Evolutionary conservation across 2,329 filamentous ascomycete species (phyloP).

Genomic region (Fusarium sp.): DNA sequence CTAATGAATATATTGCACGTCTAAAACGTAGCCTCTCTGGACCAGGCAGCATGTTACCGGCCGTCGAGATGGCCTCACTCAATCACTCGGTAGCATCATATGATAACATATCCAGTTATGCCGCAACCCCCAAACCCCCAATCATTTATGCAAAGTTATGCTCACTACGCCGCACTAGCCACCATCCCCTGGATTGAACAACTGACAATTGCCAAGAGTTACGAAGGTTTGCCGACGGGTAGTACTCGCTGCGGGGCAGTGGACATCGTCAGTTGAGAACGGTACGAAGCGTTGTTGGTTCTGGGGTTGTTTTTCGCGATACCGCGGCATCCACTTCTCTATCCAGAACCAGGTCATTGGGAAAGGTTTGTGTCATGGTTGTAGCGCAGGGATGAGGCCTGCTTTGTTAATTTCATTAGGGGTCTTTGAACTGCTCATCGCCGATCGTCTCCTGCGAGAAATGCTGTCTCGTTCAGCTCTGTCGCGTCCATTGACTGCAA

Average conservation of each 20-base stretch:
- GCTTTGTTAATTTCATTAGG: not conserved
- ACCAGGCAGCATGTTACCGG: not conserved
- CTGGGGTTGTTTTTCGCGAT: not conserved
- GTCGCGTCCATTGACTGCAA: not conserved
- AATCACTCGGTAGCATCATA: not conserved
- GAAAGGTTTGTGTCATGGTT: not conserved
- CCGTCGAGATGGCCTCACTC: not conserved
- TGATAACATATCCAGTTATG: not conserved
- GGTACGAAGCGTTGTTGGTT: slow-evolving; percentile 2
- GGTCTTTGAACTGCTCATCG: not conserved
- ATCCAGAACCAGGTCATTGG: slow-evolving; percentile 1
- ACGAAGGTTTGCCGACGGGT: not conserved
- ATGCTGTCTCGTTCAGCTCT: not conserved
- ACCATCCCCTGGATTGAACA: not conserved
- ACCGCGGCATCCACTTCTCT: not conserved
- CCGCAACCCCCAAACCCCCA: not conserved
- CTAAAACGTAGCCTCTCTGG: not conserved
- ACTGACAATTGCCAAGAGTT: not conserved
- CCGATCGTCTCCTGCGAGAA: not conserved
- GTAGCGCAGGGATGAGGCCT: not conserved
- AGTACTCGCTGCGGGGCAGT: not conserved
- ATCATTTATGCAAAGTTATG: not conserved
- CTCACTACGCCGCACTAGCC: not conserved
- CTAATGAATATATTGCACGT: not conserved
- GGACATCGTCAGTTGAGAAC: not conserved